Evolutionary conservation across 306 rosid genomes (phyloP).

Genomic region (Prosopis cineraria): DNA sequence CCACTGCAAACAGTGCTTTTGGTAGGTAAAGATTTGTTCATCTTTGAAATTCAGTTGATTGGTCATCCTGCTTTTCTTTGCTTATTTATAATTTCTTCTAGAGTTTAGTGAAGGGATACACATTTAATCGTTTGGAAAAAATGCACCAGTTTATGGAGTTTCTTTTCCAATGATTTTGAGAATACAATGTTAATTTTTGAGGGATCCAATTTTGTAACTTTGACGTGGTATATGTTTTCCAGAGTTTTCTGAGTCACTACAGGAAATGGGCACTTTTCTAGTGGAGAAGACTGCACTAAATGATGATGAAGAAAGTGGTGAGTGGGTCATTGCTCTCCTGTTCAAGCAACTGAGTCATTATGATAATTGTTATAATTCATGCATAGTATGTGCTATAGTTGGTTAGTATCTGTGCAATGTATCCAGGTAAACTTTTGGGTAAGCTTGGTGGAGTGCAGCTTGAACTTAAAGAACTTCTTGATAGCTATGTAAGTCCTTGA

Average conservation of each 20-base stretch:
- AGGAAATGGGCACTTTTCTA: constrained; percentile 84
- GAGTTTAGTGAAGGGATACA: not conserved
- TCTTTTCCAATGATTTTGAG: constrained; percentile 6
- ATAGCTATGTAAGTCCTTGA: constrained; percentile 73
- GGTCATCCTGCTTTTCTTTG: not conserved
- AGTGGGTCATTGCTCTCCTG: constrained; percentile 39
- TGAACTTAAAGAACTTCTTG: constrained; percentile 83
- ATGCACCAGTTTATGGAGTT: not conserved
- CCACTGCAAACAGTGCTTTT: constrained; percentile 78
- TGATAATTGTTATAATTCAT: constrained; percentile 39
- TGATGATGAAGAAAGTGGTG: constrained; percentile 66
- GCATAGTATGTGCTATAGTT: constrained; percentile 37
- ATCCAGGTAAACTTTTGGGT: constrained; percentile 71
- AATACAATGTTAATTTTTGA: constrained; percentile 11
- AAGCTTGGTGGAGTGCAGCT: constrained; percentile 75
- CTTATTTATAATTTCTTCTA: not conserved
- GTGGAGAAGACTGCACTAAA: constrained; percentile 59
- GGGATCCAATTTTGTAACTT: not conserved
- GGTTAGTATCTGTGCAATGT: constrained; percentile 21
- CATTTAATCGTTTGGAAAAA: constrained; percentile 18
- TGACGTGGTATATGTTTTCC: constrained; percentile 37
- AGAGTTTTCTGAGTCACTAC: constrained; percentile 89
- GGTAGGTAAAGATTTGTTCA: constrained; percentile 63
- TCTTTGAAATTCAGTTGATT: constrained; percentile 14
- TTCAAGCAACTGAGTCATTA: constrained; percentile 23